Evolutionary conservation across 371 early-diverging fungal species (phyloP), one percentile per base, ranked within the genome.

Genomic region (Mortierella sp.): DNA sequence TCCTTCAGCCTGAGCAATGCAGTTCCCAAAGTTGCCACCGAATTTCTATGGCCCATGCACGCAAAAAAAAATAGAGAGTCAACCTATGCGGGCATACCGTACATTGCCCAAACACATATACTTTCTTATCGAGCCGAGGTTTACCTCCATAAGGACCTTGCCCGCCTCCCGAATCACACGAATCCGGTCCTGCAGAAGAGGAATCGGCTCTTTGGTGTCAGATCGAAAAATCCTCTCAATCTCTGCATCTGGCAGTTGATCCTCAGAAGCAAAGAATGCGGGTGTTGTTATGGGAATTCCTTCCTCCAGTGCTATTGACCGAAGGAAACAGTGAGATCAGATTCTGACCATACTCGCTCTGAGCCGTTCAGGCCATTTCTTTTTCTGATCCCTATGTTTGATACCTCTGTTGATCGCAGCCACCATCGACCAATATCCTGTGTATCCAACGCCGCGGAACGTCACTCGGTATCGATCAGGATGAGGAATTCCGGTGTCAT

Each of bases 351-450:
- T n/a, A n/a, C n/a, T n/a, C n/a, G n/a, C n/a, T n/a, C n/a, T n/a
- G n/a, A n/a, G n/a, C n/a, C n/a, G n/a, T n/a, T n/a, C n/a, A n/a
- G n/a, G n/a, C n/a, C n/a, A n/a, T n/a, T n/a, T n/a, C n/a, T n/a
- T n/a, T n/a, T n/a, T n/a, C n/a, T n/a, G n/a, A n/a, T 9, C n/a
- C 23, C 8, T 34, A 3, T 8, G 2, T 50, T 8, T 32, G 21
- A 6, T 82, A 87, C 86, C 89, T 56, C 94, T 81, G 64, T 93
- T 91, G 65, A 95, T 81, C 24, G 89, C 87, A 1, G 95, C 95
- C 51, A 92, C 92, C 42, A 96, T 78, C 0, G 94, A 84, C 95
- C 95, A 94, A 79, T 96, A 96, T 2, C 96, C 95, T 14, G 87
- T 88, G 69, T 95, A 93, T n/a, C 69, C 32, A 11, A 50, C 54